These are phyloP conservation scores for Pseudonitzschia delicatissima DNA, from an alignment of 108 stramenopile species.

Conservation along the genomic window DNA sequence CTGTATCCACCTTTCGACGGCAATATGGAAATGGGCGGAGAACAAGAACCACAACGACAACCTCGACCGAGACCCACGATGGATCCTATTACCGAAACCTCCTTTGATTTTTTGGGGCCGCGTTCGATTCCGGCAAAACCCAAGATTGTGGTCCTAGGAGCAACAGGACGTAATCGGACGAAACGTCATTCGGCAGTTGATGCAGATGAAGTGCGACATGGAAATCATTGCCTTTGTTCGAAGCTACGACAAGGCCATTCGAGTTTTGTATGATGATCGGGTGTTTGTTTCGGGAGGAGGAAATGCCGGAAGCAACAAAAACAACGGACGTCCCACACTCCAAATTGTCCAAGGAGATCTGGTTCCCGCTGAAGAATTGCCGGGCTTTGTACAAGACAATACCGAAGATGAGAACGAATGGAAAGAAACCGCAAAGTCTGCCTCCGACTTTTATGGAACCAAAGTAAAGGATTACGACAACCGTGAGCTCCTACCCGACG, in stretches of 20 bases:
- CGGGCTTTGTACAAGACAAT: conserved; percentile 32
- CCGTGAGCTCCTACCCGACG: conserved; percentile 26
- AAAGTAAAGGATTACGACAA: conserved; percentile 41
- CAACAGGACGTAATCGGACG: conserved; percentile 61
- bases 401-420: conserved; percentile 31
- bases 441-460: conserved; percentile 37
- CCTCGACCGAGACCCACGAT: too few relatives aligned
- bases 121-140: conserved; percentile 30
- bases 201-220: conserved; percentile 45
- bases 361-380: conserved; percentile 48
- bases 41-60: background rate
- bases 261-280: conserved; percentile 52
- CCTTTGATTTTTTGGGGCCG: conserved; percentile 23
- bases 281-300: background rate
- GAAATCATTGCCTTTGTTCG: conserved; percentile 68
- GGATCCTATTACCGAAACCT: conserved; percentile 32
- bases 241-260: conserved; percentile 49
- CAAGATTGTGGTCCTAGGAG: conserved; percentile 69
- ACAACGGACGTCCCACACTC: conserved; percentile 39
- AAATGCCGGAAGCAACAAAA: conserved; percentile 10
- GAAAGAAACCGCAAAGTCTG: conserved; percentile 36
- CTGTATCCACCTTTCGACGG: background rate
- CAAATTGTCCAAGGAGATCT: conserved; percentile 59
- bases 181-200: conserved; percentile 46
- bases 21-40: conserved; percentile 2